Evolutionary conservation across 2,329 filamentous ascomycete species (phyloP), one percentile per base, ranked within the genome.

Genomic region (Scedosporium boydii): DNA sequence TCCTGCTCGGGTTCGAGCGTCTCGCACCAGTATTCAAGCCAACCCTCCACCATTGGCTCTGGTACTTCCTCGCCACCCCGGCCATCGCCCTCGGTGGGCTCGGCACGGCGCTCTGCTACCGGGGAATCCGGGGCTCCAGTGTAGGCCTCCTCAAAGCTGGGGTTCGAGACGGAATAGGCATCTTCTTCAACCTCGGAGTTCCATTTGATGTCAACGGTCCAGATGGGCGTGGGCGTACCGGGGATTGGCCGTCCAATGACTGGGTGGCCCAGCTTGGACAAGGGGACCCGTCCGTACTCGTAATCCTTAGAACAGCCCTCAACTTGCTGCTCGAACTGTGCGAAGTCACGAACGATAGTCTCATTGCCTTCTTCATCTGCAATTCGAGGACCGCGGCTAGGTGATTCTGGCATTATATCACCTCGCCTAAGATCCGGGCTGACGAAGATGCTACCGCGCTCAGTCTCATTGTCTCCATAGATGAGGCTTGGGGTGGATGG

Each of bases 401-500:
- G n/a, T 9, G 55, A 21, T 6, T 41, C 59, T 4, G 21, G 14
- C 14, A 56, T 38, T 2, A 27, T 38, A 21, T 38, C 29, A 51
- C 16, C n/a, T 6, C 18, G 46, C n/a, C 60, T 63, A 59, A 66
- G 55, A 34, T 64, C 64, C 4, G 68, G 68, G 41, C 68, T 69
- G 42, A 65, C 60, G 21, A 67, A 53, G 7, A 66, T 53, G 61
- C 66, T 67, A 14, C 69, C 65, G 34, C 64, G 61, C 29, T 66
- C 66, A 27, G 65, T 68, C 18, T 64, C 64, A 59, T 64, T 59
- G 51, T 65, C 66, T 44, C 61, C 62, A 34, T 66, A 64, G 51
- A 64, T 57, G 34, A 69, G 63, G 58, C 65, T 67, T n/a, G 68
- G 68, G 26, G 68, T 67, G 26, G 65, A 64, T 26, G 66, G 65